Conservation (phyloP, 306 rosid genomes). For the Ammopiptanthus mongolicus region DNA sequence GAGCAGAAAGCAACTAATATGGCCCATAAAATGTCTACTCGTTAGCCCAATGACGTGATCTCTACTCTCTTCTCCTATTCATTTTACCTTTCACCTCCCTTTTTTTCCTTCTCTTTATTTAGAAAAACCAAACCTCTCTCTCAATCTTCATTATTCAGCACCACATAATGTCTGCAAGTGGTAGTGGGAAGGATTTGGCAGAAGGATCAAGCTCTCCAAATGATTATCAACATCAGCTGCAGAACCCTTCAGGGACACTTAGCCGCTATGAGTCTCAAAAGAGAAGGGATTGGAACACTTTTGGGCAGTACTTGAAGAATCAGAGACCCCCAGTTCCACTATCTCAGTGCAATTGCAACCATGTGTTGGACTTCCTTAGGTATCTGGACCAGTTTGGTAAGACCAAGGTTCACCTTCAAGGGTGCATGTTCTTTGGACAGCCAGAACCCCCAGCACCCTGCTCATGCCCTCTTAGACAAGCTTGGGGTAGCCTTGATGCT, state of each 20-base stretch:
- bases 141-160: conserved; percentile 2
- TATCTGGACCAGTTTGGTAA: conserved; percentile 94
- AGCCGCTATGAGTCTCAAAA: conserved; percentile 96
- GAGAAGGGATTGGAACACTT: conserved; percentile 98
- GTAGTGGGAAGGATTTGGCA: conserved; percentile 45
- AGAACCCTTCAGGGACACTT: conserved; percentile 41
- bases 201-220: conserved; percentile 58
- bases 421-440: conserved; percentile 88
- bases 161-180: conserved; percentile 40
- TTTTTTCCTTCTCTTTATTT: conserved; percentile 22
- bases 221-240: conserved; percentile 11
- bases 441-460: conserved; percentile 99
- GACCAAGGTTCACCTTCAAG: conserved; percentile 89
- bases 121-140: conserved; percentile 20
- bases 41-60: conserved; percentile 70
- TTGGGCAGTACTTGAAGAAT: conserved; percentile 90
- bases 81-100: conserved; percentile 52
- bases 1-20: conserved; percentile 51
- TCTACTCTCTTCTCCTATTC: conserved; percentile 53
- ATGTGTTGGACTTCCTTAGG: conserved; percentile 83
- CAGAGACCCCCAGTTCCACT: conserved; percentile 85
- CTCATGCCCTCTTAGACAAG: conserved; percentile 88
- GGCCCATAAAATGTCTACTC: conserved; percentile 94
- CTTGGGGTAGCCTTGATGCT: conserved; percentile 99
- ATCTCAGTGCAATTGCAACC: conserved; percentile 79